A percentile compares a stretch with the other conserved stretches of the same genome.
Conservation (phyloP, 345 rosid species). For the Eucalyptus leucophloia region DNA sequence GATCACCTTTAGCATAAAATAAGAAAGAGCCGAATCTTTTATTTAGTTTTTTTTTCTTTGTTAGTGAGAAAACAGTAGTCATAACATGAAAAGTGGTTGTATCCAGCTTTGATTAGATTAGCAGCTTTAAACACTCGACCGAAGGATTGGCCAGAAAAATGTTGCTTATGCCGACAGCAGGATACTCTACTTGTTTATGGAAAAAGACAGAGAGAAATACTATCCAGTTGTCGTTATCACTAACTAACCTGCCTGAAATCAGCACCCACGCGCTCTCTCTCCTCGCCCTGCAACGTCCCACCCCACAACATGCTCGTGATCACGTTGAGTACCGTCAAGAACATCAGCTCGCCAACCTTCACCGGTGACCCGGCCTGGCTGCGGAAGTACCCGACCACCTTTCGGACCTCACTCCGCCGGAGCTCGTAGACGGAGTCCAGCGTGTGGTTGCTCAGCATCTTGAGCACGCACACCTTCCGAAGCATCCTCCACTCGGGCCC, state of each 20-base stretch:
- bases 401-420: constrained; percentile 27
- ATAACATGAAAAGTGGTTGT: neutral
- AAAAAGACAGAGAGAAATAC: neutral
- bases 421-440: constrained; percentile 34
- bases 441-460: constrained; percentile 42
- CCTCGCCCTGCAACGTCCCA: constrained; percentile 12
- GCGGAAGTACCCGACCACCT: constrained; percentile 6
- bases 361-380: constrained; percentile 7
- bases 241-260: constrained; percentile 15
- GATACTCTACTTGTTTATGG: neutral
- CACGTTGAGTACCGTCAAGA: constrained; percentile 21
- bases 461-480: constrained; percentile 28
- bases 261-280: constrained; percentile 10
- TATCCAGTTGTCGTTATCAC: constrained; percentile 1
- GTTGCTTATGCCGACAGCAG: neutral
- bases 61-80: neutral
- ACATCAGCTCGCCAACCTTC: constrained; percentile 26
- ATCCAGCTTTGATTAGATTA: no score
- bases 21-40: neutral
- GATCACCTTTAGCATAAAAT: neutral
- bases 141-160: no score
- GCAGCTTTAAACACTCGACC: no score
- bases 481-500: constrained; percentile 35
- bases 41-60: neutral
- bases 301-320: constrained; percentile 48